Base-by-base conservation (phyloP, 805 yeast genomes). In the Teunomyces kruisii region DNA sequence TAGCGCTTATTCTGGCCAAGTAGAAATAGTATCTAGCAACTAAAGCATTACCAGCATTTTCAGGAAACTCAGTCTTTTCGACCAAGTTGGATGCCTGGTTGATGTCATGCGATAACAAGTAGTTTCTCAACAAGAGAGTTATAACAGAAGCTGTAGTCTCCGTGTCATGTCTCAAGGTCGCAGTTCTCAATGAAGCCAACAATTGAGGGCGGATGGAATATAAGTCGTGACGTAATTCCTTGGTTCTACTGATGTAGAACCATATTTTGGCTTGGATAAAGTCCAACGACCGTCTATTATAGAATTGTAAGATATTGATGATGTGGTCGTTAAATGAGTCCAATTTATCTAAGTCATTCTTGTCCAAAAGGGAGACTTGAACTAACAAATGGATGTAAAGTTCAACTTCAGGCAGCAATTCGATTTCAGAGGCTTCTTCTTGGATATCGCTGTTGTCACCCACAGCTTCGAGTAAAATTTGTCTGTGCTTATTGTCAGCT, bases 1-100 rank as follows among this genome's bases (percentile, higher is more conserved):
- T 84, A 4, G 97, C 89, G 57, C 82, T 83, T 59, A 94, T 88
- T 53, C 86, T 83, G n/a, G 97, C 92, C 62, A 90, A 71, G 61
- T 94, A 94, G 69, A 86, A 94, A 67, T 82, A 86, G 64, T 90
- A 91, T 67, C 99, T 81, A 7, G 97, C 96, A 39, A 85, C 89
- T 58, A 92, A 79, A 3, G 97, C 86, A 53, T 88, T 89, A 15
- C 89, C 84, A 5, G 94, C 92, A 44, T 81, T 77, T 49, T 78
- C 83, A 19, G 98, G 98, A 66, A 92, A 94, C 48, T 85, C 88
- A 19, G 90, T 80, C 67, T 94, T 94, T 55, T 87, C 88, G 29
- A 92, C 87, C 59, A 94, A 81, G 64, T 89, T 92, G 39, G 87
- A 82, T 0, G 98, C 98, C 62, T 86, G 90, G 50, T 83, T 80